phyloP scores from a whole-genome alignment of 345 rosid species.

The Balakata baccata region DNA sequence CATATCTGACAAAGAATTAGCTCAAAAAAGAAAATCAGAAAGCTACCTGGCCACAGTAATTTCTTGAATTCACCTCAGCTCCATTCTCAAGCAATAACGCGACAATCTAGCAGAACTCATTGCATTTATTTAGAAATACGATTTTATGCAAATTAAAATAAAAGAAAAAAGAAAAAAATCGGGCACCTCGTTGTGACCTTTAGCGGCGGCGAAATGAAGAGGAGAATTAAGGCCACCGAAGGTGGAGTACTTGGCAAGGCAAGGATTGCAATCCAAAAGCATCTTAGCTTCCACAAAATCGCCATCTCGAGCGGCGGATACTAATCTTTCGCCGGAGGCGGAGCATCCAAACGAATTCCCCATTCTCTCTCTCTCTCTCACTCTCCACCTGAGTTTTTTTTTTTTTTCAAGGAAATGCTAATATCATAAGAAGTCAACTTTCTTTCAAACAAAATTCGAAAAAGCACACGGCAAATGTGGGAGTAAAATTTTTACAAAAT shows the following conservation, averaged over 20 bases:
- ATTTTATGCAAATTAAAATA: background rate
- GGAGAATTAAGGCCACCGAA: constrained; percentile 99
- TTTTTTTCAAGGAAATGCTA: constrained; percentile 6
- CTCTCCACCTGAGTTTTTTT: background rate
- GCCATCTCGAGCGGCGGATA: constrained; percentile 99
- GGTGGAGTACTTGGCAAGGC: constrained; percentile 93
- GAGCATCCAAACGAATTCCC: constrained; percentile 99
- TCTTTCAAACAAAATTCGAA: constrained; percentile 28
- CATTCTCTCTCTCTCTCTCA: constrained; percentile 37
- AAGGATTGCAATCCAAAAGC: constrained; percentile 93
- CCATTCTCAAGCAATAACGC: constrained; percentile 81
- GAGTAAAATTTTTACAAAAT: background rate
- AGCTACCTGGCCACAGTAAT: constrained; percentile 92
- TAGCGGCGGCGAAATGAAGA: constrained; percentile 96
- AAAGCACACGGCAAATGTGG: constrained; percentile 2
- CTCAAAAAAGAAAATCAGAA: background rate
- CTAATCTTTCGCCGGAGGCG: constrained; percentile 95
- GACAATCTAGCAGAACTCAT: constrained; percentile 55
- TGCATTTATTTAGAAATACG: constrained; percentile 1
- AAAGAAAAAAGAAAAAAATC: background rate
- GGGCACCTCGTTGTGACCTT: constrained; percentile 94
- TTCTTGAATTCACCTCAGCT: constrained; percentile 94
- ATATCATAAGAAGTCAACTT: constrained; percentile 56
- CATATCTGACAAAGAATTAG: background rate
- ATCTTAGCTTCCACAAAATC: constrained; percentile 96